Conservation (phyloP, 345 rosid species). For the Capsella bursapastoris region DNA sequence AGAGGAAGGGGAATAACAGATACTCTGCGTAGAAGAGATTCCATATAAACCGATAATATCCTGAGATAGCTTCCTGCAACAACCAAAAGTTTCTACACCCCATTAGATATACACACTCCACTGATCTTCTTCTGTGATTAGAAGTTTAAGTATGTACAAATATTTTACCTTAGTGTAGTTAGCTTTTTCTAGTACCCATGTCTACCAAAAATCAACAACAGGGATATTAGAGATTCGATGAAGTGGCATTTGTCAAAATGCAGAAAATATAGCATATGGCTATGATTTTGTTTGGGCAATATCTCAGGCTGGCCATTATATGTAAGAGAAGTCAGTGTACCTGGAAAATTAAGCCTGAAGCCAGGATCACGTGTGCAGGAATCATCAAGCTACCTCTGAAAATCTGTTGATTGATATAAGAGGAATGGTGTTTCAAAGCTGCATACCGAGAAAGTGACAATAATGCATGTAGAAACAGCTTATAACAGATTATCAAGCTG, state of each 20-base stretch:
- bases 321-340: conserved; percentile 41
- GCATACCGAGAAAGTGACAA: conserved; percentile 8
- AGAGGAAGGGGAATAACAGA: conserved; percentile 79
- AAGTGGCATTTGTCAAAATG: conserved; percentile 6
- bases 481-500: background rate
- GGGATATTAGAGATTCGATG: conserved; percentile 7
- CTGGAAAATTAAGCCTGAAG: conserved; percentile 82
- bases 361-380: conserved; percentile 72
- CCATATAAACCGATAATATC: conserved; percentile 86
- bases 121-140: background rate
- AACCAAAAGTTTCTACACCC: conserved; percentile 17
- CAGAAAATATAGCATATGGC: background rate
- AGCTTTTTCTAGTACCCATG: conserved; percentile 76
- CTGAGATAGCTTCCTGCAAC: conserved; percentile 85
- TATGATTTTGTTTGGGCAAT: background rate
- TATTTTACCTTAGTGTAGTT: conserved; percentile 78
- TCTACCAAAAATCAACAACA: conserved; percentile 51
- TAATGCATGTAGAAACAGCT: conserved; percentile 8
- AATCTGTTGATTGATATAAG: conserved; percentile 55
- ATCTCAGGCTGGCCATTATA: background rate
- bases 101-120: conserved; percentile 24
- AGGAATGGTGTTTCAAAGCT: conserved; percentile 8
- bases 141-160: background rate
- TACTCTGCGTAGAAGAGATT: conserved; percentile 93
- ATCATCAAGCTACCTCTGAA: conserved; percentile 80